Conservation (phyloP, 768 basidiomycete species). For the Rubroboletus pulcherrimus region DNA sequence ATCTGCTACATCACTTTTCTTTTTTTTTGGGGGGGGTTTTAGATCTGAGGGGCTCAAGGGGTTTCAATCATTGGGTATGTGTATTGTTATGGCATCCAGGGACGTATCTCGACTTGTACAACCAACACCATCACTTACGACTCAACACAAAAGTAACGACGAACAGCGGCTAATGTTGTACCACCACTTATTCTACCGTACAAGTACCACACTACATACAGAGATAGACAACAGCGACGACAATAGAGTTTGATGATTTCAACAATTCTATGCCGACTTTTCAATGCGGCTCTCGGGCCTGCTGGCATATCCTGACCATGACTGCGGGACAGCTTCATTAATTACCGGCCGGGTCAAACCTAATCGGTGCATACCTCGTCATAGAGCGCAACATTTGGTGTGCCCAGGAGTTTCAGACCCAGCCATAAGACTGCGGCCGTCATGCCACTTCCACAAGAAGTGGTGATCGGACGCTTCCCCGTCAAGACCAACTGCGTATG, state of each 20-base stretch:
- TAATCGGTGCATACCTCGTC: constrained; percentile 70
- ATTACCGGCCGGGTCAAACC: constrained; percentile 9
- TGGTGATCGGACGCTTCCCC: constrained; percentile 60
- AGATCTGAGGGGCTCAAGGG: constrained; percentile 6
- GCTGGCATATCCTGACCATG: constrained; percentile 92
- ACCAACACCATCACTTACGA: constrained; percentile 13
- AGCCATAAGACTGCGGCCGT: constrained; percentile 95
- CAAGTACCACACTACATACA: constrained; percentile 8
- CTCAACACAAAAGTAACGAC: constrained; percentile 11
- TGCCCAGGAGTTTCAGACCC: constrained; percentile 72
- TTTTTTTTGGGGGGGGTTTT: constrained; percentile 15
- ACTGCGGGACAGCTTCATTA: constrained; percentile 45
- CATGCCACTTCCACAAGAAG: constrained; percentile 96
- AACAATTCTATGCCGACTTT: constrained; percentile 34
- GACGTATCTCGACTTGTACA: constrained; percentile 13
- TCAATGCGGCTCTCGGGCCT: constrained; percentile 71
- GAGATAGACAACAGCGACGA: constrained; percentile 6
- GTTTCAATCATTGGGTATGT: constrained; percentile 18
- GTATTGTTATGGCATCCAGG: constrained; percentile 17
- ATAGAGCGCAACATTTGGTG: constrained; percentile 67
- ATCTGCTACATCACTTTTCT: neutral
- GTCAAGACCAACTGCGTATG: constrained; percentile 52
- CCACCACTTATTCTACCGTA: constrained; percentile 23
- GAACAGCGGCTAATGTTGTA: constrained; percentile 28
- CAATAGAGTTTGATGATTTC: constrained; percentile 6